Evolutionary conservation across 192 early-diverging fungal genomes (phyloP), one percentile per base, ranked within the genome.

Genomic region (Linnemannia elongata): DNA sequence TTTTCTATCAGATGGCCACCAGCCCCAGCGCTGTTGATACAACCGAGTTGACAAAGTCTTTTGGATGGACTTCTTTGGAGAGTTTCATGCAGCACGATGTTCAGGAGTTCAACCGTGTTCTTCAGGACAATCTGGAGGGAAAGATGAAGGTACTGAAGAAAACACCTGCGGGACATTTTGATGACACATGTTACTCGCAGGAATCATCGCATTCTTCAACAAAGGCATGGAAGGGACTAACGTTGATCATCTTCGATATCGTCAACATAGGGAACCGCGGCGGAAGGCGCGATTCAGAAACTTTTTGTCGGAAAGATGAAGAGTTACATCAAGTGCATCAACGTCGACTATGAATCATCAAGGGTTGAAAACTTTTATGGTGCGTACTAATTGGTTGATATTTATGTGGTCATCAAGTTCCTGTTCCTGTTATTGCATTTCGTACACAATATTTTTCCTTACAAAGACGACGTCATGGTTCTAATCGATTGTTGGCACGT

Each of bases 251-350:
- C 6, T 17, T 75, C 22, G 45, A 27, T 71, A 1, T 54, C 3
- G 41, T 41, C 4, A 24, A 13, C 49, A 13, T 83, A 96, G 95
- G 91, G 95, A 70, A 98, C 98, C 12, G 90, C 94, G 45, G 97
- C 94, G 8, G 97, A 99, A 88, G 98, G 98, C 15, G 96, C 97
- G 5, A 97, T 99, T 63, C 91, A 93, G 17, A 93, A 93, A 49
- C 90, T 99, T n/a, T 99, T 99, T 92, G 95, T 95, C 41, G 98
- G 98, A 30, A 98, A 95, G 86, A 98, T 97, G 96, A 99, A 99
- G 92, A 97, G 95, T 88, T 99, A 96, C 88, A 96, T 99, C 79
- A 96, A 96, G 88, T 99, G 99, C 74, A 94, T 99, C 82, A 93
- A 98, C 75, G 97, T 99, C 13, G 94, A 96, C 74, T 99, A 94